Base-by-base conservation (phyloP, 1,284 basidiomycete genomes). In the Tilletiopsis washingtonensis region DNA sequence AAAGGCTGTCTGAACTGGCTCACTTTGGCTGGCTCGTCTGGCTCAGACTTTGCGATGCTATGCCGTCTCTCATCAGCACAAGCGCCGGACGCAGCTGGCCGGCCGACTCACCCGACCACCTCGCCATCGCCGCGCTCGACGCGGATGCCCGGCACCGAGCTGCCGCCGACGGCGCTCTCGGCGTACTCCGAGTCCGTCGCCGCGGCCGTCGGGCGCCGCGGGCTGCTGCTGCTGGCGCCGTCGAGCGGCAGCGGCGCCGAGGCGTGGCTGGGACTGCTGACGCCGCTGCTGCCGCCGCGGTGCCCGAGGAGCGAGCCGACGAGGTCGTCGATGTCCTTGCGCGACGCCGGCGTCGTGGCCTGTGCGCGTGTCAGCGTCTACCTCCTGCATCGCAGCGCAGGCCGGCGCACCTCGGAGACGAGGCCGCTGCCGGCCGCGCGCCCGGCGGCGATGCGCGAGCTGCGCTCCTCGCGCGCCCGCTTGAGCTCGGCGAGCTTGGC, bases 401-500 rank as follows among this genome's bases (percentile, higher is more conserved):
- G 38, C 38, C 38, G 7, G 38, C 9, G 9, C 42, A 19, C 4
- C 15, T 23, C 7, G 12, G 11, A 32, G 11, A 36, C 14, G 39
- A 37, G 25, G 25, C n/a, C n/a, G n/a, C n/a, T 21, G 17, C 45
- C 39, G 17, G 19, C 32, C 15, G 21, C 11, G 11, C 45, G 37
- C 14, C 49, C 49, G n/a, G 27, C 45, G n/a, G 38, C 54, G 36
- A 61, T 51, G 2, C 61, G 42, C 42, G 57, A 50, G 9, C 54
- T 80, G 55, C 86, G 78, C 54, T 84, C 82, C 42, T 81, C 81
- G 37, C 87, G 76, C 36, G 82, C 84, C 66, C 82, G 81, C 53
- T 84, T 80, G 25, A 91, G 78, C 57, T 91, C 88, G 42, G 82
- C 88, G 38, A 97, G 82, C 74, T 90, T 91, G 5, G 83, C 82